These are phyloP conservation scores for Suhomyces atakaporum DNA, from an alignment of 1,139 yeast genomes.

Conservation along the genomic window DNA sequence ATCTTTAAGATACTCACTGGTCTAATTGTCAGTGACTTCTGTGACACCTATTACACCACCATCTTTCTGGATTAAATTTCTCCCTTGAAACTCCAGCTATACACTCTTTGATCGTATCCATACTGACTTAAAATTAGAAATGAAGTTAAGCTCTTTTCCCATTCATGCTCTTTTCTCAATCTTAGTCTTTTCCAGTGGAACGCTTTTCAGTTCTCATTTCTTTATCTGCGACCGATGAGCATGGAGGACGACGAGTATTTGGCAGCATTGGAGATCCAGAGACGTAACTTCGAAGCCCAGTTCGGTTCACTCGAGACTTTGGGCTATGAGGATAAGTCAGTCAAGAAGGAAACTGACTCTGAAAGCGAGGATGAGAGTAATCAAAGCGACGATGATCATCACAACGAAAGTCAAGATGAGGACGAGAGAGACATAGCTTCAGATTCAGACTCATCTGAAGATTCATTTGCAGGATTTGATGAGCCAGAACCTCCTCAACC, in stretches of 20 bases:
- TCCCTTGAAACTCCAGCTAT: too few species aligned
- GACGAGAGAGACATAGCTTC: slow-evolving; percentile 5
- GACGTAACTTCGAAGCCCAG: slow-evolving; percentile 67
- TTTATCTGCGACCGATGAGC: slow-evolving; percentile 6
- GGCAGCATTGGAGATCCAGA: slow-evolving; percentile 54
- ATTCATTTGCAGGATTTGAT: slow-evolving; percentile 10
- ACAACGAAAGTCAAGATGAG: slow-evolving; percentile 7
- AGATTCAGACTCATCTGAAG: slow-evolving; percentile 3
- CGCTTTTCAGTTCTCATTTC: too few species aligned
- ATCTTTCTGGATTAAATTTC: too few species aligned
- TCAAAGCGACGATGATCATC: too few species aligned
- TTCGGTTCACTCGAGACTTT: slow-evolving; percentile 62
- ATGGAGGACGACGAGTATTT: slow-evolving; percentile 44
- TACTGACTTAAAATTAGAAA: neutral
- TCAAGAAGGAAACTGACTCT: slow-evolving; percentile 11
- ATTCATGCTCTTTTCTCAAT: neutral
- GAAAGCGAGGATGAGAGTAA: slow-evolving; percentile 22
- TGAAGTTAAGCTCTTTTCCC: too few species aligned
- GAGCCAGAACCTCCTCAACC: slow-evolving; percentile 22
- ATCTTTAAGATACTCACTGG: too few species aligned
- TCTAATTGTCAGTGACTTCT: too few species aligned
- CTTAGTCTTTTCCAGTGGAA: neutral
- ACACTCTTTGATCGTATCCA: too few species aligned
- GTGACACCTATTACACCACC: too few species aligned
- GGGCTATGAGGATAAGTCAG: slow-evolving; percentile 61